Evolutionary conservation across 2,329 filamentous ascomycete genomes (phyloP).

Genomic region (Sporothrix schenckii): DNA sequence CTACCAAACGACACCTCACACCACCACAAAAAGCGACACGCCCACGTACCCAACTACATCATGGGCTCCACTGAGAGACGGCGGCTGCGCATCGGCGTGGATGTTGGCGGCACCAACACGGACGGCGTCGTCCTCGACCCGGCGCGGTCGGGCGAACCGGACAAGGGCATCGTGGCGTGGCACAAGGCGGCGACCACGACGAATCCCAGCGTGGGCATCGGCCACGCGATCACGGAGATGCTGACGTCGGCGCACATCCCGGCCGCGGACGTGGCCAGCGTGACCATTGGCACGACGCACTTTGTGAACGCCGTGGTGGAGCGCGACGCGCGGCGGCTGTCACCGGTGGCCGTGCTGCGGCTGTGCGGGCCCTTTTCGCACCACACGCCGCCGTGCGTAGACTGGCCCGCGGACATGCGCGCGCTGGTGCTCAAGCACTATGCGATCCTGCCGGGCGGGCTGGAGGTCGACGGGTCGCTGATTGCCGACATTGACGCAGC

Average conservation of each 20-base stretch:
- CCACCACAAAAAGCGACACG: too few species aligned
- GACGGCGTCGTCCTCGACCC: slow-evolving; percentile 57
- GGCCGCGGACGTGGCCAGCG: slow-evolving; percentile 49
- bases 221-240: slow-evolving; percentile 50
- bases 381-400: slow-evolving; percentile 54
- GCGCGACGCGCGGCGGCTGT: slow-evolving; percentile 52
- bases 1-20: too few species aligned
- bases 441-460: slow-evolving; percentile 53
- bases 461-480: slow-evolving; percentile 55
- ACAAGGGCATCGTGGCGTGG: slow-evolving; percentile 53
- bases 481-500: slow-evolving; percentile 51
- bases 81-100: slow-evolving; percentile 49
- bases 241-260: slow-evolving; percentile 44
- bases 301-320: slow-evolving; percentile 64
- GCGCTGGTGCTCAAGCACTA: slow-evolving; percentile 52
- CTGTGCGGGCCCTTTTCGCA: slow-evolving; percentile 59
- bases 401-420: slow-evolving; percentile 57
- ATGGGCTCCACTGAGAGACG: neutral
- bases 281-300: slow-evolving; percentile 60
- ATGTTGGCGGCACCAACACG: slow-evolving; percentile 57
- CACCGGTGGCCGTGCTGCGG: slow-evolving; percentile 57
- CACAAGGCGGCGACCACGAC: slow-evolving; percentile 55
- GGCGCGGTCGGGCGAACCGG: slow-evolving; percentile 41
- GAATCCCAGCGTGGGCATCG: slow-evolving; percentile 53
- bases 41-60: too few species aligned